Conservation (phyloP, 768 basidiomycete genomes). For the Russula sp. region DNA sequence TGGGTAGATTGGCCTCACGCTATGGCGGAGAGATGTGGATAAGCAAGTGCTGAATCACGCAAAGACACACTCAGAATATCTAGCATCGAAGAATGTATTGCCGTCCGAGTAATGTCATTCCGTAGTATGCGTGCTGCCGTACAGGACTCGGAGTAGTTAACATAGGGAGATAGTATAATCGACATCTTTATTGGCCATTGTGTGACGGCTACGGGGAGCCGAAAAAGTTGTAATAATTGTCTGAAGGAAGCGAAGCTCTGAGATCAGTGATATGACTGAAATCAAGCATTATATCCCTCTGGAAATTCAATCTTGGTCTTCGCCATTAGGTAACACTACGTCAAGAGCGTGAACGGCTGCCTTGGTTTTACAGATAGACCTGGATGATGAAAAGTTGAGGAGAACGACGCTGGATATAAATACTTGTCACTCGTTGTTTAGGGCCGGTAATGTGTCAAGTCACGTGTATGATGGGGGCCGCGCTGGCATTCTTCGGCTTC, state of each 20-base stretch:
- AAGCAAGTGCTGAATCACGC: slow-evolving; percentile 37
- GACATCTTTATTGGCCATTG: neutral
- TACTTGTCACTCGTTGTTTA: slow-evolving; percentile 28
- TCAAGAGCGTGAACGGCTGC: slow-evolving; percentile 44
- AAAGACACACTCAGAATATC: slow-evolving; percentile 40
- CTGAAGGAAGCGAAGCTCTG: slow-evolving; percentile 49
- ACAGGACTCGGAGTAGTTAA: neutral
- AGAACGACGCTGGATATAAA: neutral
- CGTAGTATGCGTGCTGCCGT: neutral
- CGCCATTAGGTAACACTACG: slow-evolving; percentile 70
- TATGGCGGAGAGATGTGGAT: slow-evolving; percentile 44
- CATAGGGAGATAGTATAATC: slow-evolving; percentile 2
- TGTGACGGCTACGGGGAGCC: too few species aligned
- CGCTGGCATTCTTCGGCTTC: too few species aligned
- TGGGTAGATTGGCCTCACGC: slow-evolving; percentile 40
- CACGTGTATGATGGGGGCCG: too few species aligned
- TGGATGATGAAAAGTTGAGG: slow-evolving; percentile 45
- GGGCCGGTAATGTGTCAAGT: slow-evolving; percentile 26
- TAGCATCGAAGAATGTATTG: slow-evolving; percentile 30
- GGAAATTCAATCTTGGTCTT: slow-evolving; percentile 57
- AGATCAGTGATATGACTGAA: slow-evolving; percentile 34
- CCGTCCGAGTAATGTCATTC: neutral
- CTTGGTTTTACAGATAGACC: slow-evolving; percentile 73
- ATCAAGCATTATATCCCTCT: slow-evolving; percentile 71
- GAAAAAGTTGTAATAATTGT: slow-evolving; percentile 35